phyloP scores from a whole-genome alignment of 2,329 filamentous ascomycete genomes.

The Fonsecaea nubica region DNA sequence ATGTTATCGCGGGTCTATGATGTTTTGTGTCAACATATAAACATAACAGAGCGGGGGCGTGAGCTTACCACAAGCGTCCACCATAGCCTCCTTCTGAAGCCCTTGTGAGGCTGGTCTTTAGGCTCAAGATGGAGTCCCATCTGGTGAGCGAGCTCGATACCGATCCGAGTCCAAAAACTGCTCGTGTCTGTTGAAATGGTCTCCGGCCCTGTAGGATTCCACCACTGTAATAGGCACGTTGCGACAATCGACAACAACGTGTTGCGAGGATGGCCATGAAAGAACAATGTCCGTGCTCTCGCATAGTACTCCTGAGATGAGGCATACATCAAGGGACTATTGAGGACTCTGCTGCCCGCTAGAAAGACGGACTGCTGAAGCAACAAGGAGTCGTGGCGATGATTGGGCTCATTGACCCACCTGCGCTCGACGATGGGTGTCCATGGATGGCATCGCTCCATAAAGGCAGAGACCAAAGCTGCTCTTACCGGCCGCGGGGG shows the following conservation, averaged over 20 bases:
- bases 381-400: conserved; percentile 36
- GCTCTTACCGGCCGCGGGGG: conserved; percentile 42
- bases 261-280: conserved; percentile 45
- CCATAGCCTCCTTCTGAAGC: conserved; percentile 50
- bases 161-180: conserved; percentile 53
- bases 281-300: conserved; percentile 46
- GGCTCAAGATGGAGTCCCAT: conserved; percentile 53
- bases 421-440: conserved; percentile 49
- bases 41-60: not conserved
- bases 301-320: conserved; percentile 44
- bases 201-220: conserved; percentile 46
- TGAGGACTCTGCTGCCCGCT: conserved; percentile 50
- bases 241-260: conserved; percentile 44
- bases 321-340: conserved; percentile 41
- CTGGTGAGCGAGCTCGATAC: conserved; percentile 53
- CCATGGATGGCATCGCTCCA: conserved; percentile 51
- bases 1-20: conserved; percentile 48
- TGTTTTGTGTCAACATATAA: not conserved
- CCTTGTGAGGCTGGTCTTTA: conserved; percentile 44
- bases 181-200: conserved; percentile 52
- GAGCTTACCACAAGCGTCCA: conserved; percentile 51
- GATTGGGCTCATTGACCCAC: not conserved
- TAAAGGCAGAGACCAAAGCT: conserved; percentile 49
- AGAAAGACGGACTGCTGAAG: conserved; percentile 52
- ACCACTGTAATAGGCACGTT: conserved; percentile 46